Evolutionary conservation across 495 filamentous ascomycete species (phyloP).

Genomic region (Xylaria intraflava): DNA sequence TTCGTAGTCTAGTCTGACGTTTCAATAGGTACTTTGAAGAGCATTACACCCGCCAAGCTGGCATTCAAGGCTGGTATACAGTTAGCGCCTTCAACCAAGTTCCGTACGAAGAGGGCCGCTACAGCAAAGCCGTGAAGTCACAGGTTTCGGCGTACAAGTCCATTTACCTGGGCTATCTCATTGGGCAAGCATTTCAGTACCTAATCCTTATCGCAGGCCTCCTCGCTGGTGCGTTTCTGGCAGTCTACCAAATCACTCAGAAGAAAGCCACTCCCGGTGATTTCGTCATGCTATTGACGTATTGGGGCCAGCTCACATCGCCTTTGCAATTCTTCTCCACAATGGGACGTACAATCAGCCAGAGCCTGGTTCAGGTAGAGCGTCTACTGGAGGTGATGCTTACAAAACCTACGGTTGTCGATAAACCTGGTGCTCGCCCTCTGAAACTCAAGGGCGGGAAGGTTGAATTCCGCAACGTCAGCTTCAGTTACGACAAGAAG

Average conservation of each 20-base stretch:
- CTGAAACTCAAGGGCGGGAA: conserved; percentile 53
- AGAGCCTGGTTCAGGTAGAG: conserved; percentile 63
- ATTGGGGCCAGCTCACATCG: conserved; percentile 58
- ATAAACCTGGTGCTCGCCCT: conserved; percentile 47
- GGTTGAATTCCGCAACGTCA: conserved; percentile 58
- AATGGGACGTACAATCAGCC: conserved; percentile 52
- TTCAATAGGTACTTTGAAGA: conserved; percentile 46
- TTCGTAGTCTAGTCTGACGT: background rate
- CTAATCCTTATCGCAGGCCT: conserved; percentile 58
- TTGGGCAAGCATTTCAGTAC: conserved; percentile 49
- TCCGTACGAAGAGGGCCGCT: conserved; percentile 56
- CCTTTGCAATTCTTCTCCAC: conserved; percentile 60
- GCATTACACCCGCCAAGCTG: conserved; percentile 54
- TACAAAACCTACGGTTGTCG: conserved; percentile 55
- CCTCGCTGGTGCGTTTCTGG: conserved; percentile 57
- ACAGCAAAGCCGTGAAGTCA: conserved; percentile 44
- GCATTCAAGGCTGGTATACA: conserved; percentile 62
- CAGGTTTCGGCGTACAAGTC: conserved; percentile 34
- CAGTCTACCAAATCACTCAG: conserved; percentile 56
- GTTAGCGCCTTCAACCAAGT: conserved; percentile 68
- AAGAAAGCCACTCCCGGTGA: conserved; percentile 54
- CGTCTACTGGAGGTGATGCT: conserved; percentile 64
- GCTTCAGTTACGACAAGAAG: conserved; percentile 64
- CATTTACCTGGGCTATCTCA: conserved; percentile 34
- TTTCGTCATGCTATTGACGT: conserved; percentile 64